Percentiles rank a stretch among this genome's conserved stretches.
These are phyloP conservation scores for Chalciporus sphaerocephalus DNA, from an alignment of 768 basidiomycete species.

Conservation along the genomic window DNA sequence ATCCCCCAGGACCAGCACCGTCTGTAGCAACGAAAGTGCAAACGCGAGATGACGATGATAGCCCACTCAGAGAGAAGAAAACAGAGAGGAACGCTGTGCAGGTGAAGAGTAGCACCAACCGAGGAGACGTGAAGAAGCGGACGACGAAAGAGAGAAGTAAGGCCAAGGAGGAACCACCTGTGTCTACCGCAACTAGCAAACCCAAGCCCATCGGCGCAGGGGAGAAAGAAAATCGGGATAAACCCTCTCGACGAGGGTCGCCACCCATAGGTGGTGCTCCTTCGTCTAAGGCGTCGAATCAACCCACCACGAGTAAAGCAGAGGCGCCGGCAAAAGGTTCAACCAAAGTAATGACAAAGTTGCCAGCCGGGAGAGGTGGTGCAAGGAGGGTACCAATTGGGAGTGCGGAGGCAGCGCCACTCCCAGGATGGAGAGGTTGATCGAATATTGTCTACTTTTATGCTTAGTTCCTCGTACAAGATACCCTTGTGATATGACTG, in stretches of 20 bases:
- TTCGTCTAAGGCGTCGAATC: conserved; percentile 16
- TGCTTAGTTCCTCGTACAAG: conserved; percentile 15
- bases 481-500: conserved; percentile 10
- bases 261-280: conserved; percentile 17
- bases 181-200: conserved; percentile 19
- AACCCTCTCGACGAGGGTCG: conserved; percentile 30
- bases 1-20: conserved; percentile 18
- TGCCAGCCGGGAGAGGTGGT: conserved; percentile 41
- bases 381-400: conserved; percentile 65
- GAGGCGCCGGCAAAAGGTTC: conserved; percentile 9
- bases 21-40: conserved; percentile 3
- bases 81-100: conserved; percentile 29
- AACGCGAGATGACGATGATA: conserved; percentile 45
- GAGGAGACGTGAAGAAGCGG: conserved; percentile 24
- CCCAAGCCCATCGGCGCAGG: conserved; percentile 28
- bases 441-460: conserved; percentile 5
- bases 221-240: conserved; percentile 35
- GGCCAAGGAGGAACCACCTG: conserved; percentile 24
- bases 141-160: conserved; percentile 41
- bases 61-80: conserved; percentile 52
- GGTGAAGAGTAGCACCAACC: conserved; percentile 8
- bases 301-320: conserved; percentile 9
- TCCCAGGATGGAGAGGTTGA: conserved; percentile 49
- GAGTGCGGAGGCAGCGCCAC: conserved; percentile 57
- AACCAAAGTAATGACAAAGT: conserved; percentile 25